Base-by-base conservation (phyloP, 805 yeast species). In the Schwanniomyces yamadae region DNA sequence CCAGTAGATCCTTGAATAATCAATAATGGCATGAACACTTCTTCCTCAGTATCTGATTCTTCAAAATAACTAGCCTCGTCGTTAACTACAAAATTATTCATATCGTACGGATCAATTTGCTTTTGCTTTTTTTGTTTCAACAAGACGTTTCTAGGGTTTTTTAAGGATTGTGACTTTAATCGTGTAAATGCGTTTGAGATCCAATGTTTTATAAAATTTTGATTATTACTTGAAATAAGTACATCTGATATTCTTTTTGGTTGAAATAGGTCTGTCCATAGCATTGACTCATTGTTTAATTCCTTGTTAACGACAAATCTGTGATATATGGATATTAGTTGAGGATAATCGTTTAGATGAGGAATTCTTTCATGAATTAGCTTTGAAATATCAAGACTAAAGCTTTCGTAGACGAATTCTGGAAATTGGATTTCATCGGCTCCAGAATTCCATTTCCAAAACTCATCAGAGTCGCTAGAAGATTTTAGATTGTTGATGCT, bases 1-100 rank as follows among this genome's bases (percentile, higher is more conserved):
- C 95, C 95, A 0, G 69, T 53, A 0, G 80, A 77, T 0, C 99
- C 99, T 38, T 71, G 65, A 3, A 87, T 49, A 9, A 86, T 75
- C 53, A 84, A 58, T 3, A 84, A 52, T 0, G 93, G 91, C 1
- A 79, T 73, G 50, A 73, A 80, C 0, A 58, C 47, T 8, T 65
- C 71, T 20, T 63, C 69, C 5, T 57, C 63, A 1, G 61, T 55
- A 8, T 49, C 56, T 2, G 46, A 50, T 6, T 22, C 34, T 8
- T 15, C 8, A 22, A 3, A 17, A 14, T 22, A 15, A 9, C 42
- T 56, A 10, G 21, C 34, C 11, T 12, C 10, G 39, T 63, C 70
- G 38, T 58, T 54, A 8, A 70, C 73, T 5, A 74, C 57, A 37
- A 75, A 75, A 11, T 52, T 57, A 4, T 24, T 40, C 44, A 4